Percentiles rank a stretch among this genome's conserved stretches.
Conservation (phyloP, 208 protist species). For the Acanthamoeba polyphaga region DNA sequence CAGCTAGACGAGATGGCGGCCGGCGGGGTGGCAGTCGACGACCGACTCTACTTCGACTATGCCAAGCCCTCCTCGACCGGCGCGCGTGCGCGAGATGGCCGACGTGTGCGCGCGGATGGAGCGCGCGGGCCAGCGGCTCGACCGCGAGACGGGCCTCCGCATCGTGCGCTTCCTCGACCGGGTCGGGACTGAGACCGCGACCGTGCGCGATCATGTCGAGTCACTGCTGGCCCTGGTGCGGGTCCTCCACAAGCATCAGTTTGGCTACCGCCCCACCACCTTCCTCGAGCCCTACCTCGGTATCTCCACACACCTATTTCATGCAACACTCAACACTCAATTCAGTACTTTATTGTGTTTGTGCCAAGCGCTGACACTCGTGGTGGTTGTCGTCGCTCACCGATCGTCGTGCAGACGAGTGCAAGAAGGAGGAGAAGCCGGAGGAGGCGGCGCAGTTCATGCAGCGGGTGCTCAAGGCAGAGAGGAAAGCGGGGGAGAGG, state of each 20-base stretch:
- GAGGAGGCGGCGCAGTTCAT: slow-evolving; percentile 4
- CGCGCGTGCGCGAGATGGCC: not conserved
- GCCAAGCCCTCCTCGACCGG: not conserved
- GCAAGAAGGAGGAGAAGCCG: not conserved
- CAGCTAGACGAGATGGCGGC: not conserved
- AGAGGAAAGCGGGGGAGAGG: not conserved
- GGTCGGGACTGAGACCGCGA: not conserved
- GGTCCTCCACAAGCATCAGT: not conserved
- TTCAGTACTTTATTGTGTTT: not conserved
- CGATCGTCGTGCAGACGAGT: not conserved
- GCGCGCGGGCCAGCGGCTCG: not conserved
- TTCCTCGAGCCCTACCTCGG: slow-evolving; percentile 6
- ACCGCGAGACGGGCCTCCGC: not conserved
- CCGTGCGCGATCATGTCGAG: not conserved
- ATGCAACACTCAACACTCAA: not conserved
- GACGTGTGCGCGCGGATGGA: slow-evolving; percentile 34
- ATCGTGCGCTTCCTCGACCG: slow-evolving; percentile 4
- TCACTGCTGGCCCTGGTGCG: not conserved
- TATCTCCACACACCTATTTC: not conserved
- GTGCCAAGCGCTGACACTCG: not conserved
- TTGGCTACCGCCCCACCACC: not conserved
- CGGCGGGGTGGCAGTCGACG: not conserved
- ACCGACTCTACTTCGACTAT: not conserved
- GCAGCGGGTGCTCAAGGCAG: not conserved
- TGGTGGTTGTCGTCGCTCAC: no score